Evolutionary conservation across 2,329 filamentous ascomycete genomes (phyloP), one percentile per base, ranked within the genome.

Genomic region (Aspergillus japonicus): DNA sequence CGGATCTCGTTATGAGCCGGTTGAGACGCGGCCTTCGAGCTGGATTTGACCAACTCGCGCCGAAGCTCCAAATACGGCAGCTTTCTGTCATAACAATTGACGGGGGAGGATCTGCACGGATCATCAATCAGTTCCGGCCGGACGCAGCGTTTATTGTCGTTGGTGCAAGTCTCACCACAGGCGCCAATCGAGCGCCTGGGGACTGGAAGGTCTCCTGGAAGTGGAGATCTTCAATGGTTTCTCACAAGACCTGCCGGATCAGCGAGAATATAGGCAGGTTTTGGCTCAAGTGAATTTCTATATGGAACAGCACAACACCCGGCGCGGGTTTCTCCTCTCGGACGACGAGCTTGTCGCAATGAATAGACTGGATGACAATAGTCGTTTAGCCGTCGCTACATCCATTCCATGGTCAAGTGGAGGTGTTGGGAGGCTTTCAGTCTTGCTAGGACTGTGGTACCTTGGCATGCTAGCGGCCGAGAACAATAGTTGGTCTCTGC

Each of bases 401-500:
- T 39, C 53, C 2, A 57, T 64, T 33, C 53, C 26, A 39, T 62
- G 58, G 62, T 47, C 50, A 33, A 56, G n/a, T 26, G 62, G 60
- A 7, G 60, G 62, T 35, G n/a, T 16, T 31, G 58, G 58, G n/a
- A 16, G 35, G 31, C 50, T 61, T 19, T 59, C 56, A 11, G 58
- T 64, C 3, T 47, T 59, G 23, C 33, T 62, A 24, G 60, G 47
- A 19, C 23, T 64, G 21, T 64, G 62, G 60, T 64, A 64, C 24
- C 50, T 64, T 42, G 62, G 62, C 3, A 64, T 64, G 62, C 60
- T 62, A n/a, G 62, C 60, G 10, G 60, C 60, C 7, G 60, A 62
- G 51, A 39, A 62, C 16, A 29, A 57, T 39, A 39, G 33, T 23
- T 59, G 52, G 57, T 35, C 60, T 42, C 49, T 48, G 7, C 24